Evolutionary conservation across 345 rosid genomes (phyloP), one percentile per base, ranked within the genome.

Genomic region (Citrus sp.): DNA sequence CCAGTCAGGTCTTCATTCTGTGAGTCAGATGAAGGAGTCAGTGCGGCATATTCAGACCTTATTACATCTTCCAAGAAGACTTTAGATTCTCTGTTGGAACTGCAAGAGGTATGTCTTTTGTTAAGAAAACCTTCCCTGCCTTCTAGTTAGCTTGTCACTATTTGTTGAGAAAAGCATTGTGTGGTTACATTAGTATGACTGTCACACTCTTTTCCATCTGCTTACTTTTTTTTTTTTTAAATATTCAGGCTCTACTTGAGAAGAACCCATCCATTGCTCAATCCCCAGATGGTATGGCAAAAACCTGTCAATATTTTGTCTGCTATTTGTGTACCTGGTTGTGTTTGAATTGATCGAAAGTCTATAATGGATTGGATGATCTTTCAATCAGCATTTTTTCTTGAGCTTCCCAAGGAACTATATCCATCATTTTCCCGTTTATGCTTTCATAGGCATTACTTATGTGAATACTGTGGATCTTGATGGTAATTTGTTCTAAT

Each of bases 251-350:
- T 81, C 86, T 93, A 89, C 67, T 90, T 28, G 90, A 92, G 85
- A 92, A 91, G 77, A 95, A 95, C 84, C 93, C 93, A 49, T 84
- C 90, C 1, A 80, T 90, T 77, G 87, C 87, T 80, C 90, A 89
- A 70, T 82, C 90, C 78, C 70, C 73, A 62, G 84, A 87, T 85
- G 97, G 97, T 93, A 92, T 58, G 85, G 56, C 69, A n/a, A 16
- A 34, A 59, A 34, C 68, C 22, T 67, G 38, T 78, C 46, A 40
- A 38, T 28, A 10, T 79, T 12, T 79, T 9, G 51, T 66, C 37
- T 78, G 62, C 72, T 21, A 58, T 22, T 55, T 62, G 56, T 58
- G 34, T 28, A 64, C 59, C 21, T 6, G 19, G 60, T 25, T 37
- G 30, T 59, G 63, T 72, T 65, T 35, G 12, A 54, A 71, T 54